Percentiles rank a stretch among this genome's conserved stretches.
Evolutionary conservation across 176 grass and related monocot species (phyloP).

Genomic region (Pharus latifolius): DNA sequence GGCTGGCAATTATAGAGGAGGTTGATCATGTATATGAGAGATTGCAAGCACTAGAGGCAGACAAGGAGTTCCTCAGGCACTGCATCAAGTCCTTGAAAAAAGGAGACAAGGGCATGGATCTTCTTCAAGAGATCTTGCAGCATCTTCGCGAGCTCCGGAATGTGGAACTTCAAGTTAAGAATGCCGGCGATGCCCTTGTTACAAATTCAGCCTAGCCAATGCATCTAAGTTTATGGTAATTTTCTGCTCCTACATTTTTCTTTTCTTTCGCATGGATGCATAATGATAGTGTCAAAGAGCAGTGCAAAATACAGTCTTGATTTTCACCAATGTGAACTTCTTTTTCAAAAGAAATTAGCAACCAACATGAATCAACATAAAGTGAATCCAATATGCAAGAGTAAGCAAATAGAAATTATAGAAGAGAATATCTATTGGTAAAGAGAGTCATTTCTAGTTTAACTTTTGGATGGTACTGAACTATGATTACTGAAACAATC

Average conservation of each 20-base stretch:
- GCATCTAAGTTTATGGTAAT: slow-evolving; percentile 4
- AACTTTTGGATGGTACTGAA: not conserved
- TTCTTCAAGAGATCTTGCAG: slow-evolving; percentile 89
- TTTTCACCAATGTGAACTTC: not conserved
- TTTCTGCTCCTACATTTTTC: not conserved
- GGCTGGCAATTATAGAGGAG: slow-evolving; percentile 64
- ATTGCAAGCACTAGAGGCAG: slow-evolving; percentile 78
- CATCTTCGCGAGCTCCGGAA: slow-evolving; percentile 79
- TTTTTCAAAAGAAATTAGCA: not conserved
- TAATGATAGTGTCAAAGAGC: not conserved
- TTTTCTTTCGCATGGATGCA: not conserved
- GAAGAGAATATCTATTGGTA: not conserved
- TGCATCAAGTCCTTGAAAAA: slow-evolving; percentile 87
- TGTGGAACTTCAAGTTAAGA: slow-evolving; percentile 62
- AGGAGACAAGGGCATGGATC: slow-evolving; percentile 78
- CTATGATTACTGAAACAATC: not conserved
- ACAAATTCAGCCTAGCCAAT: slow-evolving; percentile 22
- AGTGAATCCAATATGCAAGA: not conserved
- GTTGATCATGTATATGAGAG: slow-evolving; percentile 74
- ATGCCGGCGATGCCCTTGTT: slow-evolving; percentile 34
- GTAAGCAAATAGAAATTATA: not conserved
- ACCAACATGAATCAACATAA: not conserved
- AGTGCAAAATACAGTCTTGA: not conserved
- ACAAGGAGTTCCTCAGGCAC: slow-evolving; percentile 94
- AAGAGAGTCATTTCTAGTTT: not conserved